phyloP scores from a whole-genome alignment of 2,329 filamentous ascomycete genomes.

The Rhytidhysteron rufulum region DNA sequence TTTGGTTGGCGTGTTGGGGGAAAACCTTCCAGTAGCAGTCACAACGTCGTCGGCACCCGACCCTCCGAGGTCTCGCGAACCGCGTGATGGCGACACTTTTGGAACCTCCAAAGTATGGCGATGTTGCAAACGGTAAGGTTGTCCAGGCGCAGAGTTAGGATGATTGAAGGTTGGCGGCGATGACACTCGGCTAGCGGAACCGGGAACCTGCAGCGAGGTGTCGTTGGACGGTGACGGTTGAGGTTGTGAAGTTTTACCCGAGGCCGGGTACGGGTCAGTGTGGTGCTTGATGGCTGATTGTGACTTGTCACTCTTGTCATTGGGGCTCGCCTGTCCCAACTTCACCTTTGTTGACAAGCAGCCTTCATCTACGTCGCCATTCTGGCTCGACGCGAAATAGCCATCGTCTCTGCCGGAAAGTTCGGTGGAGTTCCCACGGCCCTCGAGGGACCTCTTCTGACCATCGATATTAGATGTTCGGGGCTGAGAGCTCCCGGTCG shows the following conservation, averaged over 20 bases:
- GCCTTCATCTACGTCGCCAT: constrained; percentile 33
- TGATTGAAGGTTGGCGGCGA: constrained; percentile 58
- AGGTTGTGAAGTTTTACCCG: neutral
- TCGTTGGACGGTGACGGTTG: constrained; percentile 14
- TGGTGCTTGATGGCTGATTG: constrained; percentile 10
- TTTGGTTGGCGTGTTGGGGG: constrained; percentile 60
- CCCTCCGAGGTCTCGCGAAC: constrained; percentile 63
- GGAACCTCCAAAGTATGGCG: constrained; percentile 88
- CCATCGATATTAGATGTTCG: constrained; percentile 17
- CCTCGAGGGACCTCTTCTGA: constrained; percentile 18
- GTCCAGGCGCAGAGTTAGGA: constrained; percentile 50
- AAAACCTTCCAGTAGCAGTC: constrained; percentile 76
- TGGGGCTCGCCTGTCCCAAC: constrained; percentile 24
- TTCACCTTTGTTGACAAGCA: constrained; percentile 33
- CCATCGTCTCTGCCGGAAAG: constrained; percentile 40
- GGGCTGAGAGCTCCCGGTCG: constrained; percentile 12
- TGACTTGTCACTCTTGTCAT: constrained; percentile 24
- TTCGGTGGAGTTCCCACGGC: constrained; percentile 22
- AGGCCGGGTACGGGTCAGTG: constrained; percentile 9
- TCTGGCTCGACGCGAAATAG: constrained; percentile 41
- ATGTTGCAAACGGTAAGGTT: constrained; percentile 63
- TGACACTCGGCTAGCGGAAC: constrained; percentile 51
- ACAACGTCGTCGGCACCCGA: constrained; percentile 44
- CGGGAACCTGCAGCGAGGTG: constrained; percentile 36
- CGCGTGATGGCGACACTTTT: constrained; percentile 58